These are phyloP conservation scores for Penicillium sp. DNA, from an alignment of 2,329 filamentous ascomycete genomes.

Conservation along the genomic window DNA sequence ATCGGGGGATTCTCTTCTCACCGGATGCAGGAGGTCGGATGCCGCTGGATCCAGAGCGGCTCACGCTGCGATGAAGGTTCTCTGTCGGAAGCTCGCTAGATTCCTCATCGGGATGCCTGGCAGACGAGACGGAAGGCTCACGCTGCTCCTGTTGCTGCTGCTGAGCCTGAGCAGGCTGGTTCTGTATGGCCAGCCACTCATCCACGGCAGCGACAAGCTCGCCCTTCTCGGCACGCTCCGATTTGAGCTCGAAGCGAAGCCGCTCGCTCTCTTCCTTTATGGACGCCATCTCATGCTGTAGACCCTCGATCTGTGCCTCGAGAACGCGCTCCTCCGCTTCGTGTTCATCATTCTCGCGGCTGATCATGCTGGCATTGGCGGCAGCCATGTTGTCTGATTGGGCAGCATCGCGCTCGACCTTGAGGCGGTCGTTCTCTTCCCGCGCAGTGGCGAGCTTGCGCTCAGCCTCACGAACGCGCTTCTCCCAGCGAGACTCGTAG, in stretches of 20 bases:
- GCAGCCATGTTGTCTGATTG: slow-evolving; percentile 53
- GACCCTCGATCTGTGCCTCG: slow-evolving; percentile 68
- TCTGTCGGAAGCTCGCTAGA: slow-evolving; percentile 17
- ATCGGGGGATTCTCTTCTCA: slow-evolving; percentile 31
- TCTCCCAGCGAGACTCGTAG: slow-evolving; percentile 84
- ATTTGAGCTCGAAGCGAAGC: slow-evolving; percentile 56
- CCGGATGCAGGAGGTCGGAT: slow-evolving; percentile 30
- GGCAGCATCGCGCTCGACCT: slow-evolving; percentile 60
- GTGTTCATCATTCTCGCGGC: slow-evolving; percentile 54
- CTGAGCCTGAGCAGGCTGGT: slow-evolving; percentile 14
- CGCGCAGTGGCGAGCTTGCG: slow-evolving; percentile 61
- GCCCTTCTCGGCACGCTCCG: slow-evolving; percentile 49
- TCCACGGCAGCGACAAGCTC: slow-evolving; percentile 47
- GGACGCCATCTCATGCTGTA: slow-evolving; percentile 66
- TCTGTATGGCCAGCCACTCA: slow-evolving; percentile 44
- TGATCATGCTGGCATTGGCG: slow-evolving; percentile 44
- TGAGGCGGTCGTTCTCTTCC: slow-evolving; percentile 71
- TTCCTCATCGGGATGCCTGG: slow-evolving; percentile 12
- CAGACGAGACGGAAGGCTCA: slow-evolving; percentile 19
- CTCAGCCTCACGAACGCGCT: slow-evolving; percentile 77
- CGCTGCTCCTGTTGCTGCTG: slow-evolving; percentile 5
- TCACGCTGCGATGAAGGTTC: slow-evolving; percentile 23
- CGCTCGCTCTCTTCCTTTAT: slow-evolving; percentile 65
- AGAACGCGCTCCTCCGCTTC: slow-evolving; percentile 65
- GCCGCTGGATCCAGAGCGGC: slow-evolving; percentile 28